phyloP scores from a whole-genome alignment of 169 alveolate genomes.

The Amoebophrya sp. region DNA sequence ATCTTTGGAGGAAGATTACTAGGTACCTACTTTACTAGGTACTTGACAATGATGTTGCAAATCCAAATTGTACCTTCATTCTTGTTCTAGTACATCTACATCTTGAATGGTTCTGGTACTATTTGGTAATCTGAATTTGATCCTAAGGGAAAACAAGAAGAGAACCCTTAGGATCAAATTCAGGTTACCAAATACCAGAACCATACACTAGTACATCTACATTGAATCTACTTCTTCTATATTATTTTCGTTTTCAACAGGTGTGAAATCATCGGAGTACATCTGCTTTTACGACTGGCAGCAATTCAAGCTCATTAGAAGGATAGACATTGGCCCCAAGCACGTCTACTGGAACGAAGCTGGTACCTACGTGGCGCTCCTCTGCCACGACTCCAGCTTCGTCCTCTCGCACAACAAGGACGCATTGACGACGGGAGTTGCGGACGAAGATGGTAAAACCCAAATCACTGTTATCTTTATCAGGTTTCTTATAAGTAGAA shows the following conservation, averaged over 20 bases:
- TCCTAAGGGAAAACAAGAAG: too few relatives aligned
- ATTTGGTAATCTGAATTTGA: too few relatives aligned
- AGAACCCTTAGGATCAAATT: too few relatives aligned
- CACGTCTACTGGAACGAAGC: slow-evolving; percentile 44
- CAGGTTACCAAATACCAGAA: too few relatives aligned
- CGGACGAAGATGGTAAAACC: not conserved
- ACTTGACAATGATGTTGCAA: not conserved
- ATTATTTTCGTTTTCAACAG: too few relatives aligned
- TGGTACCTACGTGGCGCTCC: slow-evolving; percentile 41
- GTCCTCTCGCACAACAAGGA: slow-evolving; percentile 33
- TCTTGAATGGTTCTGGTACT: not conserved
- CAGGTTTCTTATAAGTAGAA: too few relatives aligned
- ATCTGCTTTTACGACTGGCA: slow-evolving; percentile 91
- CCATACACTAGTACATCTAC: too few relatives aligned
- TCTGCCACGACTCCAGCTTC: slow-evolving; percentile 44
- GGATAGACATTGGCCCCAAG: slow-evolving; percentile 60
- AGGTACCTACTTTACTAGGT: slow-evolving; percentile 25
- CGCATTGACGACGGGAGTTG: not conserved
- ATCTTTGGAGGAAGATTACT: slow-evolving; percentile 74
- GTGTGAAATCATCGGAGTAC: slow-evolving; percentile 75
- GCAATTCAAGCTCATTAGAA: slow-evolving; percentile 52
- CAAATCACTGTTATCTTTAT: too few relatives aligned
- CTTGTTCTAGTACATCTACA: not conserved
- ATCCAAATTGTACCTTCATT: not conserved
- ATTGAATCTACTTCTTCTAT: too few relatives aligned